Evolutionary conservation across 345 rosid species (phyloP).

Genomic region (Psidium guajava): DNA sequence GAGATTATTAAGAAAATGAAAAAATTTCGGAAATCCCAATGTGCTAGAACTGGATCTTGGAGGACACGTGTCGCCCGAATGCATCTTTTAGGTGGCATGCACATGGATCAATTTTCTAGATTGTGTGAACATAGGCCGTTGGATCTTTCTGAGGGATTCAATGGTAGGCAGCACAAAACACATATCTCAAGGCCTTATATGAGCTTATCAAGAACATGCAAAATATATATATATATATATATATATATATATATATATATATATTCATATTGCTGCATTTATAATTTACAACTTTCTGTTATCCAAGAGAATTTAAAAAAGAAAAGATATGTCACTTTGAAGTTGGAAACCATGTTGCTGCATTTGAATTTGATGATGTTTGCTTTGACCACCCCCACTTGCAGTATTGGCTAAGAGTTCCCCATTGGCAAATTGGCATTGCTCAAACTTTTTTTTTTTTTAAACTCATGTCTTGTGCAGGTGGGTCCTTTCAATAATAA

Average conservation of each 20-base stretch:
- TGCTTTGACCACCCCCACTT: background rate
- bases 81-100: background rate
- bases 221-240: too few species aligned
- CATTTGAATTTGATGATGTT: background rate
- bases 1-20: background rate
- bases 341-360: background rate
- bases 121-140: background rate
- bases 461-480: background rate
- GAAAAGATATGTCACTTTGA: background rate
- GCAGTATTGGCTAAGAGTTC: background rate
- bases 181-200: background rate
- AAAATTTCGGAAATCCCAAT: constrained; percentile 12
- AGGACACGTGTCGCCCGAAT: background rate
- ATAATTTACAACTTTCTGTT: background rate
- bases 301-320: background rate
- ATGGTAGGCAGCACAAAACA: background rate
- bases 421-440: background rate
- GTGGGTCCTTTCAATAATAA: background rate
- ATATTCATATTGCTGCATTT: background rate
- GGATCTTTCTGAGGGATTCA: background rate
- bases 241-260: too few species aligned
- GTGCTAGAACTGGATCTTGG: constrained; percentile 2
- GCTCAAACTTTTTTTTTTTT: background rate
- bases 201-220: background rate
- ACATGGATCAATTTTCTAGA: background rate